Evolutionary conservation across 2,329 filamentous ascomycete genomes (phyloP), one percentile per base, ranked within the genome.

Genomic region (Fusarium cyanostomum): DNA sequence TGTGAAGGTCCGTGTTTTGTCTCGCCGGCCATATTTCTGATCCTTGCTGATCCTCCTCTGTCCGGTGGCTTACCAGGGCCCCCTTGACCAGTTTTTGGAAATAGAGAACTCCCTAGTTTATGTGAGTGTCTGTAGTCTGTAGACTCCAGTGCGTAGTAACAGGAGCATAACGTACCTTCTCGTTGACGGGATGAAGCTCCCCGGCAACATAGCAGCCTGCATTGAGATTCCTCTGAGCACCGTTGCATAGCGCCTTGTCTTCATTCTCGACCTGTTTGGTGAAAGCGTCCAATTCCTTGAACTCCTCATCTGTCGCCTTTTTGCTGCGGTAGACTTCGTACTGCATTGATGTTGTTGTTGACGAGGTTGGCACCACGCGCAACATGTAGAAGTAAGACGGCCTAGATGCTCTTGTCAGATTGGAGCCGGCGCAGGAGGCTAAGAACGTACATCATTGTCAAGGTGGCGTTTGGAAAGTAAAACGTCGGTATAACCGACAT

Each of bases 241-340:
- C 43, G 0, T 59, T 59, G 11, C 54, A 60, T 0, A 60, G 18
- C 8, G 41, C 49, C 5, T 59, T 59, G 1, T 60, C 57, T 7
- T 60, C 57, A 0, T 28, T 21, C 0, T 59, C 42, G 0, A 60
- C 54, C 7, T 56, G 49, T 10, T 60, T 59, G 5, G 49, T 59
- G 11, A 45, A 59, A 7, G 42, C 30, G 10, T 56, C 45, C 9
- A 60, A 59, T 7, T 35, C 26, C 2, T 31, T 49, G 2, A 56
- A 61, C 0, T 33, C 55, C 1, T 26, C 5, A 2, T 61, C 55
- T 0, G 39, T 45, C 2, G 57, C 49, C 13, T n/a, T 21, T 1
- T 61, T 59, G 12, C n/a, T 13, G 7, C 55, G 38, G 7, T 59
- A 61, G 7, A 61, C 57, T 13, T 61, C 57, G 15, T 61, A 57